phyloP scores from a whole-genome alignment of 1,284 basidiomycete species.

The Puccinia polysora region DNA sequence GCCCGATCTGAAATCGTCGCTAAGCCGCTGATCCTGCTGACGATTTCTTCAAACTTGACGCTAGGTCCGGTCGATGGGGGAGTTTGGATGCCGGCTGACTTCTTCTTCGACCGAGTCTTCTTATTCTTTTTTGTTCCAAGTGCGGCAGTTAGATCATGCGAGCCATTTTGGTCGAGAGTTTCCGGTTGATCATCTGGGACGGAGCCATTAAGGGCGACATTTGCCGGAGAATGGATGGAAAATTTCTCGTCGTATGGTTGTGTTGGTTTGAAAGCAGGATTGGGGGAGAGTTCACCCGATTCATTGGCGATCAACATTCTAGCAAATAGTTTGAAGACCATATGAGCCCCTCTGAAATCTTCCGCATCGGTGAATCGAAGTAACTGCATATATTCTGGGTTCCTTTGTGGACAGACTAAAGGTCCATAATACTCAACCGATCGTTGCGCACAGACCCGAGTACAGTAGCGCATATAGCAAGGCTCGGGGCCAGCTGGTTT shows the following conservation, averaged over 20 bases:
- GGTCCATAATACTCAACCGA: constrained; percentile 40
- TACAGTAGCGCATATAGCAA: constrained; percentile 43
- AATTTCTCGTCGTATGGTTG: no score
- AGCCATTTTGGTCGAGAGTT: constrained; percentile 14
- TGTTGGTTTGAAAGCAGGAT: constrained; percentile 20
- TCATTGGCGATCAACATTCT: constrained; percentile 43
- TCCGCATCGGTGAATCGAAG: constrained; percentile 33
- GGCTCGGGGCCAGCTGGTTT: constrained; percentile 42
- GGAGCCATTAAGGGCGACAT: not conserved
- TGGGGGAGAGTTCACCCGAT: constrained; percentile 18
- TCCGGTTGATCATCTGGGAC: not conserved
- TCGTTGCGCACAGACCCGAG: constrained; percentile 40
- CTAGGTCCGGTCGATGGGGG: constrained; percentile 25
- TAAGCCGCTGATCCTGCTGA: constrained; percentile 12
- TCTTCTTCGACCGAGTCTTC: constrained; percentile 39
- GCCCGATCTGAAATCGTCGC: constrained; percentile 39
- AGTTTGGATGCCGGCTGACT: not conserved
- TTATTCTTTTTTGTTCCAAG: constrained; percentile 28
- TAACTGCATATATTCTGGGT: constrained; percentile 43
- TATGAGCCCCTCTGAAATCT: constrained; percentile 40
- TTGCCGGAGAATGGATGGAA: no score
- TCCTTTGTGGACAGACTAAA: constrained; percentile 39
- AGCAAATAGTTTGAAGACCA: constrained; percentile 44
- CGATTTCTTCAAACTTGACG: constrained; percentile 35
- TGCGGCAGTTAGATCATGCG: constrained; percentile 15